A percentile compares a stretch with the other conserved stretches of the same genome.
phyloP scores from a whole-genome alignment of 768 basidiomycete genomes.

The Pisolithus marmoratus region DNA sequence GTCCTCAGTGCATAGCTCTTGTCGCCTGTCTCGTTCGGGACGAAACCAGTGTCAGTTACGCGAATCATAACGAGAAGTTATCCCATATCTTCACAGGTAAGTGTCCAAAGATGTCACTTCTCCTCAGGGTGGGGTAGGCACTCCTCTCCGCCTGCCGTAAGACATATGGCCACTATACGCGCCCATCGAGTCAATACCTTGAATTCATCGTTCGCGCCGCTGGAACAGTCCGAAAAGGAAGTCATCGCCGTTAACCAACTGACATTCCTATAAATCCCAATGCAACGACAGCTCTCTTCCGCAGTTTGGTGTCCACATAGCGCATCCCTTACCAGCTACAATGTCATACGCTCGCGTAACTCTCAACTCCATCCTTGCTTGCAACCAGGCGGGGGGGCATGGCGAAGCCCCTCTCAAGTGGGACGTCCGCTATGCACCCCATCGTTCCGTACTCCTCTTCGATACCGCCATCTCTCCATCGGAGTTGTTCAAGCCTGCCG shows the following conservation, averaged over 20 bases:
- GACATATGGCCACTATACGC: too few species aligned
- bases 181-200: too few species aligned
- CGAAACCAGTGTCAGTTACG: too few species aligned
- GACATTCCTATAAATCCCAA: neutral
- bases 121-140: too few species aligned
- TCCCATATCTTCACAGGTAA: too few species aligned
- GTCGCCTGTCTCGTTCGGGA: too few species aligned
- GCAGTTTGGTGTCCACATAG: neutral
- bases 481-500: slow-evolving; percentile 22
- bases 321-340: neutral
- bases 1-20: too few species aligned
- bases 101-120: too few species aligned
- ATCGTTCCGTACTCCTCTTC: slow-evolving; percentile 12
- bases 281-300: slow-evolving; percentile 9
- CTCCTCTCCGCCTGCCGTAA: too few species aligned
- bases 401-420: slow-evolving; percentile 34
- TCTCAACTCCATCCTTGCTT: slow-evolving; percentile 15
- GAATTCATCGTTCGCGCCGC: neutral
- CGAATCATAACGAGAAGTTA: too few species aligned
- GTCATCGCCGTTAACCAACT: neutral
- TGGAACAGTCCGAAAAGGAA: neutral
- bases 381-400: slow-evolving; percentile 8
- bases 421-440: slow-evolving; percentile 46
- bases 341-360: neutral
- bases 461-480: slow-evolving; percentile 2